These are phyloP conservation scores for Glycine tomentella DNA, from an alignment of 306 rosid species.

Conservation along the genomic window DNA sequence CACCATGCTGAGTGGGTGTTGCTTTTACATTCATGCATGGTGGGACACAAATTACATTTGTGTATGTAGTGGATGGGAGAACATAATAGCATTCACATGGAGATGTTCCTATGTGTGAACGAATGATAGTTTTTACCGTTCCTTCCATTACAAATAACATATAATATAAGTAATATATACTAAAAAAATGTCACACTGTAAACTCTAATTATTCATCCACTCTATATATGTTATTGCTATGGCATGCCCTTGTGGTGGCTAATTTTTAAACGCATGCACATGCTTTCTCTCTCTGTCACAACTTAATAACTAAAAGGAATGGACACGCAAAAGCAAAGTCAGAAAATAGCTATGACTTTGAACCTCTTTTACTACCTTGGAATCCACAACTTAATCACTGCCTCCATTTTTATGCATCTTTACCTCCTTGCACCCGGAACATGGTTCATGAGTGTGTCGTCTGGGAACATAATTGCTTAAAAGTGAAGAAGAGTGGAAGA, in stretches of 20 bases:
- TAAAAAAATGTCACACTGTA: conserved; percentile 1
- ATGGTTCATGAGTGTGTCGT: conserved; percentile 64
- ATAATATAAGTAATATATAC: conserved; percentile 6
- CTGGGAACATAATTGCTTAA: conserved; percentile 52
- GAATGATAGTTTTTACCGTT: conserved; percentile 43
- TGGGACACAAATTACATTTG: conserved; percentile 40
- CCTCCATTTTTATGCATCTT: conserved; percentile 34
- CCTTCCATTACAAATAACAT: conserved; percentile 49
- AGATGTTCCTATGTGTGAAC: conserved; percentile 22
- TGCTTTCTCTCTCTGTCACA: conserved; percentile 24
- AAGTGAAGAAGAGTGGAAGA: conserved; percentile 44
- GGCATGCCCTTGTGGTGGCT: background rate
- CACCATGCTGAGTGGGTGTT: background rate
- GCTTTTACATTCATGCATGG: conserved; percentile 13
- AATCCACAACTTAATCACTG: conserved; percentile 48
- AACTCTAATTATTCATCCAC: conserved; percentile 40
- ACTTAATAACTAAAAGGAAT: background rate
- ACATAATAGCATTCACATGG: conserved; percentile 58
- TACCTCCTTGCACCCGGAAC: conserved; percentile 38
- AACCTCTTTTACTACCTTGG: conserved; percentile 42
- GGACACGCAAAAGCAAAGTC: conserved; percentile 18
- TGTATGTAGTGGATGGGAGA: conserved; percentile 23
- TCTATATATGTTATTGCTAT: conserved; percentile 20
- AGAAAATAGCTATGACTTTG: conserved; percentile 39
- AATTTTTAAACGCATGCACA: conserved; percentile 33